phyloP scores from a whole-genome alignment of 2,329 filamentous ascomycete species.

The Cryphonectria carpinicola region DNA sequence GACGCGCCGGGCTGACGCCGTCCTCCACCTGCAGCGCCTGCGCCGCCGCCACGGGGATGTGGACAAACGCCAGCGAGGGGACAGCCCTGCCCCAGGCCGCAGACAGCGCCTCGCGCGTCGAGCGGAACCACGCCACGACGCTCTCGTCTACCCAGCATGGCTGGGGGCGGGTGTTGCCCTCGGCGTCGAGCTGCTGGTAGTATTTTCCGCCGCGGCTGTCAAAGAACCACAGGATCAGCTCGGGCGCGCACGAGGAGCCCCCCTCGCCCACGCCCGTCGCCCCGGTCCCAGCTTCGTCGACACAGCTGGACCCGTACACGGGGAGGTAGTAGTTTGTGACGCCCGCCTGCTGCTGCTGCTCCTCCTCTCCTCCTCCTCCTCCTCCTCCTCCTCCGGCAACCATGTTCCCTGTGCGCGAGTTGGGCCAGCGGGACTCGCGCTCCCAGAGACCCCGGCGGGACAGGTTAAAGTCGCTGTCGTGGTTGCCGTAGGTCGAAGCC shows the following conservation, averaged over 20 bases:
- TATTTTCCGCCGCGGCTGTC: slow-evolving; percentile 56
- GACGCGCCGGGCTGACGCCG: slow-evolving; percentile 34
- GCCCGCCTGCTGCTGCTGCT: slow-evolving; percentile 27
- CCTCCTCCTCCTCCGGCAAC: slow-evolving; percentile 21
- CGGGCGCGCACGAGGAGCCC: slow-evolving; percentile 30
- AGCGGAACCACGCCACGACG: slow-evolving; percentile 50
- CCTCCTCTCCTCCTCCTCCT: not conserved
- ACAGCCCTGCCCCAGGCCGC: slow-evolving; percentile 37
- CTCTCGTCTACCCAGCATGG: slow-evolving; percentile 49
- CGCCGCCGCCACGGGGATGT: slow-evolving; percentile 47
- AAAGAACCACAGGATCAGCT: slow-evolving; percentile 64
- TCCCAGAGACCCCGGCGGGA: slow-evolving; percentile 40
- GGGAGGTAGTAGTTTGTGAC: slow-evolving; percentile 40
- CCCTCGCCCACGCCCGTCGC: not conserved
- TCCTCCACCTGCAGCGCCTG: slow-evolving; percentile 34
- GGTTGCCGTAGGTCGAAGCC: slow-evolving; percentile 65
- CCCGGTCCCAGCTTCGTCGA: not conserved
- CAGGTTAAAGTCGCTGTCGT: slow-evolving; percentile 57
- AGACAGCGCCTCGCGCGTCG: slow-evolving; percentile 40
- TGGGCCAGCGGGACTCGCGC: slow-evolving; percentile 33
- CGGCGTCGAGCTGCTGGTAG: slow-evolving; percentile 38
- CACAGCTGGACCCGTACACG: slow-evolving; percentile 34
- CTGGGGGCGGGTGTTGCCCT: slow-evolving; percentile 31
- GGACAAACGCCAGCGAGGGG: slow-evolving; percentile 54
- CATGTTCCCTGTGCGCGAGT: slow-evolving; percentile 35